phyloP scores from a whole-genome alignment of 2,329 filamentous ascomycete species.

The Dothistroma septosporum region DNA sequence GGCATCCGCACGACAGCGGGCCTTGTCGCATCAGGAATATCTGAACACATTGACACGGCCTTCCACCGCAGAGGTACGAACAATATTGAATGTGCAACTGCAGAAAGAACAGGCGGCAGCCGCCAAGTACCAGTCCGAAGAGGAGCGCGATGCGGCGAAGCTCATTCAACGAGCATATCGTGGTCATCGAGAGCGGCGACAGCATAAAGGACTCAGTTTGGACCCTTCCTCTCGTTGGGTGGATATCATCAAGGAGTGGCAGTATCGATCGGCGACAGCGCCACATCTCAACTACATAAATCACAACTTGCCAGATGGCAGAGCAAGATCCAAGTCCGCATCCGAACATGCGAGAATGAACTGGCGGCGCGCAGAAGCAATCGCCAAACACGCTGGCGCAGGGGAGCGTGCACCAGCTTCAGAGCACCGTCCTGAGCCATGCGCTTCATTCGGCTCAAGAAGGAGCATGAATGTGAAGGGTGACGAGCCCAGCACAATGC shows the following conservation, averaged over 20 bases:
- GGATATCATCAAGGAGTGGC: constrained; percentile 49
- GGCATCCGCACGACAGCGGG: constrained; percentile 4
- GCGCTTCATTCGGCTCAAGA: constrained; percentile 47
- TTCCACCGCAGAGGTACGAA: constrained; percentile 16
- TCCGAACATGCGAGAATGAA: constrained; percentile 52
- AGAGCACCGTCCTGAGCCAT: constrained; percentile 24
- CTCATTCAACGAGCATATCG: constrained; percentile 61
- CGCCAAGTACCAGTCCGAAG: constrained; percentile 24
- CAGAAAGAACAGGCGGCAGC: constrained; percentile 24
- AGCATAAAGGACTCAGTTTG: constrained; percentile 64
- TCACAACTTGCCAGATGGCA: neutral
- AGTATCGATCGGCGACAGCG: constrained; percentile 25
- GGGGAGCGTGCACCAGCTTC: constrained; percentile 51
- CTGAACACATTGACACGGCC: constrained; percentile 24
- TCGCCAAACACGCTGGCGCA: constrained; percentile 66
- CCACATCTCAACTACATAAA: constrained; percentile 13
- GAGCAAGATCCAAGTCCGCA: constrained; percentile 16
- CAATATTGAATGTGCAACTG: constrained; percentile 27
- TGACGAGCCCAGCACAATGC: constrained; percentile 56
- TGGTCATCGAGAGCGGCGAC: constrained; percentile 68
- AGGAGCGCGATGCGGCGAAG: constrained; percentile 29
- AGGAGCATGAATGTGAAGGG: constrained; percentile 54
- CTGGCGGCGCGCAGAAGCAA: constrained; percentile 69
- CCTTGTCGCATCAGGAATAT: constrained; percentile 27
- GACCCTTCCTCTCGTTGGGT: constrained; percentile 67